Evolutionary conservation across 108 stramenopile species (phyloP).

Genomic region (Nitzschia putrida): DNA sequence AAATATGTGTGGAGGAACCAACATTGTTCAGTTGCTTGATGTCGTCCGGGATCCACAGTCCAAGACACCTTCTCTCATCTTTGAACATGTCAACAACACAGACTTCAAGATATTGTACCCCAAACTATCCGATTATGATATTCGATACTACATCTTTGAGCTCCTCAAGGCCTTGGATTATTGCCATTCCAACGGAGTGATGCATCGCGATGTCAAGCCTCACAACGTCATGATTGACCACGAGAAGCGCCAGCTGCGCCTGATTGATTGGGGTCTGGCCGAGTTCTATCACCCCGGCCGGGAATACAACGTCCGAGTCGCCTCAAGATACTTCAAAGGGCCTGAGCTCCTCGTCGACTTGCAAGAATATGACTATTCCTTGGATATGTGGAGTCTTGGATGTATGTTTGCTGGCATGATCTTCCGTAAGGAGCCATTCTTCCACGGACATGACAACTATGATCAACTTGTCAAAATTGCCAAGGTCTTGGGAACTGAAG

Average conservation of each 20-base stretch:
- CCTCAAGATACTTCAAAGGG: conserved; percentile 99
- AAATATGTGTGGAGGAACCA: conserved; percentile 99
- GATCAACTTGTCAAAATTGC: conserved; percentile 99
- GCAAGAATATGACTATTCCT: conserved; percentile 99
- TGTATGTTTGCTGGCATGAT: conserved; percentile 99
- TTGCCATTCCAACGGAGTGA: conserved; percentile 99
- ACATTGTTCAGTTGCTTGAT: conserved; percentile 99
- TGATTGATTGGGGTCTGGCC: conserved; percentile 99
- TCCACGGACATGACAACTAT: conserved; percentile 99
- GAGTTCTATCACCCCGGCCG: conserved; percentile 99
- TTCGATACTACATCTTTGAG: conserved; percentile 99
- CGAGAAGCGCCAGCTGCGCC: conserved; percentile 93
- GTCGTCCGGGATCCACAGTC: conserved; percentile 99
- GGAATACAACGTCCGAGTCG: conserved; percentile 99
- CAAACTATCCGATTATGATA: conserved; percentile 96
- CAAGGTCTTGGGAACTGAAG: conserved; percentile 98
- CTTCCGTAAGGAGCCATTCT: conserved; percentile 99
- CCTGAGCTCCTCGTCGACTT: conserved; percentile 99
- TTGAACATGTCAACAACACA: conserved; percentile 99
- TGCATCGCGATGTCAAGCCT: conserved; percentile 99
- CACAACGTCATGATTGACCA: conserved; percentile 99
- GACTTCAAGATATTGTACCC: conserved; percentile 99
- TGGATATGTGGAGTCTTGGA: conserved; percentile 99
- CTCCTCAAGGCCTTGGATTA: conserved; percentile 99
- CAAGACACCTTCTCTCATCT: conserved; percentile 97